Conservation (phyloP, 371 early-diverging fungal species). For the Lichtheimia corymbifera region DNA sequence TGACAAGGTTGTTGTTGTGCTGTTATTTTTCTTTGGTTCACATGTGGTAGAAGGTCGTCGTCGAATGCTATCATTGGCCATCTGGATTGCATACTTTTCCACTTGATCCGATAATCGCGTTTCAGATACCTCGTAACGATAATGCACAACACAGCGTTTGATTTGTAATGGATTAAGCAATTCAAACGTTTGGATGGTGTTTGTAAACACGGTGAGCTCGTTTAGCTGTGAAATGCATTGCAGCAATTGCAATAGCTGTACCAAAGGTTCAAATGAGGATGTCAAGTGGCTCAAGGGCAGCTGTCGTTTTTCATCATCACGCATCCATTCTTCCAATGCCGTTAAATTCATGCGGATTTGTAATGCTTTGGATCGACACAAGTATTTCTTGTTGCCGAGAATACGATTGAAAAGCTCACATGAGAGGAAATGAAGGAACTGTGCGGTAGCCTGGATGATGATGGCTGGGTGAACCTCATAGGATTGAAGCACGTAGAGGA, state of each 20-base stretch:
- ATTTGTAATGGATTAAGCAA: constrained; percentile 73
- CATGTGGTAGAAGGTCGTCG: constrained; percentile 3
- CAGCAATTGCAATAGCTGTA: constrained; percentile 83
- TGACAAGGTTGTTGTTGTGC: constrained; percentile 11
- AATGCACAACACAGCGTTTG: constrained; percentile 67
- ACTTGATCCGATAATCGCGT: constrained; percentile 67
- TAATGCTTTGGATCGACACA: constrained; percentile 80
- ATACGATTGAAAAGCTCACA: constrained; percentile 85
- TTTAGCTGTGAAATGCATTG: constrained; percentile 75
- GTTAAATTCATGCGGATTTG: constrained; percentile 86
- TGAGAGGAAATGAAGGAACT: constrained; percentile 74
- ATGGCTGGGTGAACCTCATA: constrained; percentile 74
- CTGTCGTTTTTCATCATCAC: constrained; percentile 26
- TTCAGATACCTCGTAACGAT: constrained; percentile 88
- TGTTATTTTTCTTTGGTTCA: not conserved
- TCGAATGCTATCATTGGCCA: constrained; percentile 64
- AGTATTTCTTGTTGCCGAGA: constrained; percentile 67
- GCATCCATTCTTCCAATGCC: constrained; percentile 82
- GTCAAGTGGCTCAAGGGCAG: constrained; percentile 10
- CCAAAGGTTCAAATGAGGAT: constrained; percentile 63
- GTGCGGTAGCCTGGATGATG: constrained; percentile 67
- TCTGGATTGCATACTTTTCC: constrained; percentile 68
- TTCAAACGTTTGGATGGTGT: constrained; percentile 67
- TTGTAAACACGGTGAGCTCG: constrained; percentile 70
- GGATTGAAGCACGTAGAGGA: constrained; percentile 57